These are phyloP conservation scores for Furcasterigmium sp. DNA, from an alignment of 2,329 filamentous ascomycete species.

Conservation along the genomic window DNA sequence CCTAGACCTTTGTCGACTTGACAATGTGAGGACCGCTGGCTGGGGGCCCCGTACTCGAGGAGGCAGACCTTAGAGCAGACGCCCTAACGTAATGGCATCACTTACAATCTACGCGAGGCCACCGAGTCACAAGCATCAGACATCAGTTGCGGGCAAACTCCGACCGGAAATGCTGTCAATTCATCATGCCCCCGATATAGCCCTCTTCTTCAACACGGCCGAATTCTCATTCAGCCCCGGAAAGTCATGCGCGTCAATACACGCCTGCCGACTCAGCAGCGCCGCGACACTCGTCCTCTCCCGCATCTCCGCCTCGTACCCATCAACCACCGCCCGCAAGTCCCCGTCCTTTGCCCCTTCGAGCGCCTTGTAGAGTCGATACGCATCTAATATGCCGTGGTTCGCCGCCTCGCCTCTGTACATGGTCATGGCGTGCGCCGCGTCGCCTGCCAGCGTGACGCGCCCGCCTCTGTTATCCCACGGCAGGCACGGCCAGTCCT, in stretches of 20 bases:
- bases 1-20: too few relatives aligned
- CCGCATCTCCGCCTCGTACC: slow-evolving; percentile 25
- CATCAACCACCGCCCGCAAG: slow-evolving; percentile 13
- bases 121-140: too few relatives aligned
- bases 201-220: too few relatives aligned
- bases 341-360: slow-evolving; percentile 8
- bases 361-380: slow-evolving; percentile 19
- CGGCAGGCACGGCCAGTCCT: slow-evolving; percentile 28
- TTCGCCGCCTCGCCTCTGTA: slow-evolving; percentile 35
- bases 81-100: too few relatives aligned
- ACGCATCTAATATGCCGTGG: slow-evolving; percentile 33
- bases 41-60: too few relatives aligned
- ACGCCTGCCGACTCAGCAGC: slow-evolving; percentile 23
- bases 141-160: too few relatives aligned
- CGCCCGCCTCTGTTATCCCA: slow-evolving; percentile 38
- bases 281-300: slow-evolving; percentile 20
- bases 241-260: slow-evolving; percentile 24
- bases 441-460: slow-evolving; percentile 46
- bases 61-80: too few relatives aligned
- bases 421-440: slow-evolving; percentile 57
- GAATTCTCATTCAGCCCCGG: slow-evolving; percentile 24
- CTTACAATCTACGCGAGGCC: too few relatives aligned
- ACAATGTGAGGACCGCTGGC: too few relatives aligned
- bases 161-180: too few relatives aligned
- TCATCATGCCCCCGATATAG: too few relatives aligned